Conservation (phyloP, 2,329 filamentous ascomycete species). For the Pseudocercospora ulei region DNA sequence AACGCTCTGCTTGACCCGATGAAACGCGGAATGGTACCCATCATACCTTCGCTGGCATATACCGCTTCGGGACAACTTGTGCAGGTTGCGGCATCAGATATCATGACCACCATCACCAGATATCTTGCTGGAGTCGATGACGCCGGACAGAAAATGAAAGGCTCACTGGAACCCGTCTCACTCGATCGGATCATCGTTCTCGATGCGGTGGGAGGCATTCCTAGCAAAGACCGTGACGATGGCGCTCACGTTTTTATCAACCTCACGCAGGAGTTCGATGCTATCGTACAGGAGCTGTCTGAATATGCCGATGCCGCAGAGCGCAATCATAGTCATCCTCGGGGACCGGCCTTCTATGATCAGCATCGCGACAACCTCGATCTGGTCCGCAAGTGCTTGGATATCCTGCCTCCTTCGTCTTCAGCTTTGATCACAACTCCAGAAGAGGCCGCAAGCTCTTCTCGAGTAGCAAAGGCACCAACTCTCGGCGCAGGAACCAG, state of each 20-base stretch:
- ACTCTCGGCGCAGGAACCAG: conserved; percentile 40
- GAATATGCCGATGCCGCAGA: conserved; percentile 22
- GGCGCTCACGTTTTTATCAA: conserved; percentile 80
- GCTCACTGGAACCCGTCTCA: neutral
- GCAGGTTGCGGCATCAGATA: conserved; percentile 50
- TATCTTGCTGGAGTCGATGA: conserved; percentile 54
- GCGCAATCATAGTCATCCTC: conserved; percentile 19
- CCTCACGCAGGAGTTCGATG: conserved; percentile 74
- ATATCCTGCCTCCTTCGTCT: conserved; percentile 69
- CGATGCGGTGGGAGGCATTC: conserved; percentile 77
- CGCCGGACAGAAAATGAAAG: neutral
- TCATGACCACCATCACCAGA: conserved; percentile 64
- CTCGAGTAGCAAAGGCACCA: conserved; percentile 25
- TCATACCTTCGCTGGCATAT: conserved; percentile 58
- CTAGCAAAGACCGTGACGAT: conserved; percentile 51
- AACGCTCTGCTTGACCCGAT: conserved; percentile 55
- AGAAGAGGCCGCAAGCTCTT: conserved; percentile 61
- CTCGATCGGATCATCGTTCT: conserved; percentile 82
- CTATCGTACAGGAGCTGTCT: conserved; percentile 50
- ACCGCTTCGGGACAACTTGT: conserved; percentile 44
- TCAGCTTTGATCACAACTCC: conserved; percentile 87
- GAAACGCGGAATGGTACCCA: conserved; percentile 57
- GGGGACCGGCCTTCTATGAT: conserved; percentile 27
- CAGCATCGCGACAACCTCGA: conserved; percentile 61
- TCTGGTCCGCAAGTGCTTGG: conserved; percentile 59